phyloP scores from a whole-genome alignment of 768 basidiomycete genomes.

The Lentinula edodes region DNA sequence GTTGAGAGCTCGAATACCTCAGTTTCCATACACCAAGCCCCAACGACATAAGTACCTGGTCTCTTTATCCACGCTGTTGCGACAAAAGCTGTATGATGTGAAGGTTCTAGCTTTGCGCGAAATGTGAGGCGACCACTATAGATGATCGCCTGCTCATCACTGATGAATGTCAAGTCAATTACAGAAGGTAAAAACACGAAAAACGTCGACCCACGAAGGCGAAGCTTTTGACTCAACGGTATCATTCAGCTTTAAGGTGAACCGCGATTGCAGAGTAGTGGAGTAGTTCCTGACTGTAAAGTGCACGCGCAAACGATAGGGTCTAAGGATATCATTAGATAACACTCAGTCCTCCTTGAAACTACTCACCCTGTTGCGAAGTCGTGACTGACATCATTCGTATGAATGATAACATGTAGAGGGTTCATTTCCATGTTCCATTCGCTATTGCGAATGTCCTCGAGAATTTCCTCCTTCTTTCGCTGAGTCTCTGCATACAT shows the following conservation, averaged over 20 bases:
- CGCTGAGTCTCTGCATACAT: slow-evolving; percentile 91
- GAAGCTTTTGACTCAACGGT: background rate
- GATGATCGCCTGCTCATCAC: slow-evolving; percentile 41
- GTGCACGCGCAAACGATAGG: slow-evolving; percentile 45
- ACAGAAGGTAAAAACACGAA: background rate
- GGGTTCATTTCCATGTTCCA: slow-evolving; percentile 84
- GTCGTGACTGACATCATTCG: slow-evolving; percentile 47
- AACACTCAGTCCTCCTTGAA: background rate
- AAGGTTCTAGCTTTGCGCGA: slow-evolving; percentile 52
- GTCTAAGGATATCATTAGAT: slow-evolving; percentile 30
- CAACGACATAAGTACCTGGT: slow-evolving; percentile 61
- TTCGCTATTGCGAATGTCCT: slow-evolving; percentile 61
- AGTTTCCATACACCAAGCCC: slow-evolving; percentile 66
- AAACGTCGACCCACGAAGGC: background rate
- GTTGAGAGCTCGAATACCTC: slow-evolving; percentile 41
- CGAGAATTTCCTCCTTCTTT: slow-evolving; percentile 61
- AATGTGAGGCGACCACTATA: slow-evolving; percentile 68
- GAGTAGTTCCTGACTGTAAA: slow-evolving; percentile 73
- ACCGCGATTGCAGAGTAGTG: slow-evolving; percentile 51
- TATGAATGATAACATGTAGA: slow-evolving; percentile 44
- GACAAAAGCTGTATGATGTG: slow-evolving; percentile 34
- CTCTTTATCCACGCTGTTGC: slow-evolving; percentile 55
- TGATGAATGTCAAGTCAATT: slow-evolving; percentile 13
- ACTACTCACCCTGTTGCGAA: slow-evolving; percentile 63
- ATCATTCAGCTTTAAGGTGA: slow-evolving; percentile 21